Percentiles rank a stretch among this genome's conserved stretches.
Conservation (phyloP, 495 filamentous ascomycete species). For the Trichoderma asperelloides region DNA sequence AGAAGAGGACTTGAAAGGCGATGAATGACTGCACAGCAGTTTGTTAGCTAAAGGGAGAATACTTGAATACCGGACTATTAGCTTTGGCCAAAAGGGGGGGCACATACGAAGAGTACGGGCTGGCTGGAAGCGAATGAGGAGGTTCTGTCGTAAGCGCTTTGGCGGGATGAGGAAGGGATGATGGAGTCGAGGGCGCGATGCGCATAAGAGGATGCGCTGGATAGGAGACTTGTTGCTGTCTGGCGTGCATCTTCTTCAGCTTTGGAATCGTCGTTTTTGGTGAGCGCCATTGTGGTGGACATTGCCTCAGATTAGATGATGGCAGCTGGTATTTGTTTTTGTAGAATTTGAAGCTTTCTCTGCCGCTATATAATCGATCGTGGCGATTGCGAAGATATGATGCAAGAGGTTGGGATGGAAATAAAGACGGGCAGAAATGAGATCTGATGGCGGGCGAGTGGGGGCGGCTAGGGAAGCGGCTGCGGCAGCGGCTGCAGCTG, state of each 20-base stretch:
- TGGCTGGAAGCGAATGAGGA: constrained; percentile 19
- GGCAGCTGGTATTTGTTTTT: background rate
- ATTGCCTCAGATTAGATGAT: background rate
- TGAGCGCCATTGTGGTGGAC: background rate
- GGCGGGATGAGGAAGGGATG: constrained; percentile 23
- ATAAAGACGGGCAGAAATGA: background rate
- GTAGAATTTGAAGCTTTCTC: too few relatives aligned
- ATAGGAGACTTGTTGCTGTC: background rate
- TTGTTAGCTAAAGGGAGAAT: background rate
- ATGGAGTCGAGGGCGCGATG: constrained; percentile 28
- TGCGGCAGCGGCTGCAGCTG: constrained; percentile 1
- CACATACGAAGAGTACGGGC: constrained; percentile 29
- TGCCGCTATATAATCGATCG: too few relatives aligned
- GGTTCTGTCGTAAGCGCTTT: constrained; percentile 19
- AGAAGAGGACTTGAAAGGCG: constrained; percentile 44
- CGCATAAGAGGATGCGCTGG: constrained; percentile 14
- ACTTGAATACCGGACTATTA: too few relatives aligned
- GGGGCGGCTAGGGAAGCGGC: background rate
- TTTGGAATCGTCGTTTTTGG: background rate
- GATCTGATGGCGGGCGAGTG: background rate
- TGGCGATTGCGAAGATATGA: background rate
- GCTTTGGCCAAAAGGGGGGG: background rate
- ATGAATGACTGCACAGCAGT: constrained; percentile 38
- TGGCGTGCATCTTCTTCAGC: background rate
- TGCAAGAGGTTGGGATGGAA: background rate